These are phyloP conservation scores for Sarcocystis neurona DNA, from an alignment of 169 alveolate species.

Conservation along the genomic window DNA sequence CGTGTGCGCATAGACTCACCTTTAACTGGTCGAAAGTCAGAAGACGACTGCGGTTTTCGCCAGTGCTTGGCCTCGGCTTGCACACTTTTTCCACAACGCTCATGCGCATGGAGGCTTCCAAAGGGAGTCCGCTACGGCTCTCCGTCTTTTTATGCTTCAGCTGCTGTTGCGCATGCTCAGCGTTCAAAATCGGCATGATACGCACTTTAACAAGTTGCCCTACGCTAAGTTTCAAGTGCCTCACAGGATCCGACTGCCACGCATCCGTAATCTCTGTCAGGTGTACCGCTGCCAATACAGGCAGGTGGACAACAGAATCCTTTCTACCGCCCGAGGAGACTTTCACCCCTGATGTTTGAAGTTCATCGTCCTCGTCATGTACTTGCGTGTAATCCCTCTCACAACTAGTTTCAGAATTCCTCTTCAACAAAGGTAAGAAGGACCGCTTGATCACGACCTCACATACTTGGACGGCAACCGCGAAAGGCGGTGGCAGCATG, in stretches of 20 bases:
- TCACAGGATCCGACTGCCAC: conserved; percentile 31
- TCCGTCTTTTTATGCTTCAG: conserved; percentile 14
- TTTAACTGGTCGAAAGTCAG: no score
- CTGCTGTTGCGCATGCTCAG: not conserved
- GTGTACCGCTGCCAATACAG: conserved; percentile 39
- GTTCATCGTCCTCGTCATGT: not conserved
- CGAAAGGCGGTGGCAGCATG: conserved; percentile 41
- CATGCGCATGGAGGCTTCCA: conserved; percentile 30
- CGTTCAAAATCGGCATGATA: conserved; percentile 11
- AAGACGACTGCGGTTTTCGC: no score
- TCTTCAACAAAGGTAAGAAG: not conserved
- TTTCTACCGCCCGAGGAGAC: no score
- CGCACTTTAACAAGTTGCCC: conserved; percentile 27
- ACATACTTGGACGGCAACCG: conserved; percentile 41
- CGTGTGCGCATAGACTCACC: no score
- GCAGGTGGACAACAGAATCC: not conserved
- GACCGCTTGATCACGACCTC: not conserved
- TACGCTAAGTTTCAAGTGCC: conserved; percentile 34
- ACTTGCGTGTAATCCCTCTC: not conserved
- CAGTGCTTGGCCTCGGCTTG: no score
- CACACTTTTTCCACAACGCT: not conserved
- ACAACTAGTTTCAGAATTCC: not conserved
- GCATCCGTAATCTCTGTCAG: conserved; percentile 7
- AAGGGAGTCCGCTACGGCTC: conserved; percentile 32
- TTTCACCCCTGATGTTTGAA: no score